Evolutionary conservation across 345 rosid genomes (phyloP), one percentile per base, ranked within the genome.

Genomic region (Lepidium africanum): DNA sequence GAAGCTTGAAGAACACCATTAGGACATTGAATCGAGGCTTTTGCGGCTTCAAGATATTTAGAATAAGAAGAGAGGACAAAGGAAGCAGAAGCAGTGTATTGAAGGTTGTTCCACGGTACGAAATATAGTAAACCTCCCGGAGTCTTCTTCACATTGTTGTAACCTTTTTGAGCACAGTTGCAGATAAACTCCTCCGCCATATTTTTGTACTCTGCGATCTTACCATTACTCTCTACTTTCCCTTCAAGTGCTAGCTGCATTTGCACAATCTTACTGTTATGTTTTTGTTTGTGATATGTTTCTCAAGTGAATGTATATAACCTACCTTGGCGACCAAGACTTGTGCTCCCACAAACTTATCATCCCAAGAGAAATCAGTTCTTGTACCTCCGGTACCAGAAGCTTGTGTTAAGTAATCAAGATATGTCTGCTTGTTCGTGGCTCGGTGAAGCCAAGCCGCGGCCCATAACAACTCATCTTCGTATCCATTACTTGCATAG

Each of bases 361-460:
- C 89, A 61, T 94, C 99, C 99, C 99, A 94, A 3, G 96, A 77
- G 47, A 94, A 94, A 38, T 78, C 82, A 71, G 75, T 16, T 85
- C 86, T 8, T 78, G 81, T 15, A 88, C 96, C 71, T 93, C 99
- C 53, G 71, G 70, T 25, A 59, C 77, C 49, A 76, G 91, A 10
- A 90, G 91, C 74, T 79, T 94, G 8, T 78, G 76, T 27, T 83
- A 83, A 17, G 85, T 94, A 94, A 58, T 72, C 65, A 30, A 91
- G 83, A 78, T 86, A 91, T 19, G 74, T 65, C 12, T 81, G 79
- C 72, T 85, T 81, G 74, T 65, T 80, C 3, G 99, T 89, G 69
- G 99, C 97, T 63, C 76, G 80, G 38, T 87, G 89, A 33, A 94
- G 83, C 99, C 99, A 94, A 67, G 99, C 89, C 43, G 99, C 97